These are phyloP conservation scores for Saccharomyces cerevisiae DNA, from an alignment of 805 yeast species.

Conservation along the genomic window DNA sequence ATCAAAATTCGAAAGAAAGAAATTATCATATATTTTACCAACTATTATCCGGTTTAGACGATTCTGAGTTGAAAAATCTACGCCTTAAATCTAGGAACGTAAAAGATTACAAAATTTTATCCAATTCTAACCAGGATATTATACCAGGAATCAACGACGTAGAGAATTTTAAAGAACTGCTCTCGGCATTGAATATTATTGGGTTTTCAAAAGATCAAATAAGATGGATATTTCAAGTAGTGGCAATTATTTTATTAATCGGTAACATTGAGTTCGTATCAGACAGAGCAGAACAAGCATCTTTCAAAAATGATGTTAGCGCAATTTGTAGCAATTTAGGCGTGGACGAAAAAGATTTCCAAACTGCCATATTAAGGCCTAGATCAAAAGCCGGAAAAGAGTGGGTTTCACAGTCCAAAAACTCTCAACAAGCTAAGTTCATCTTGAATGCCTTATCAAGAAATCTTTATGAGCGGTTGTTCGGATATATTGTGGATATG, in stretches of 20 bases:
- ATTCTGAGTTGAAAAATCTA: slow-evolving; percentile 30
- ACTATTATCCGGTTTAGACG: slow-evolving; percentile 57
- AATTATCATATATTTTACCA: slow-evolving; percentile 94
- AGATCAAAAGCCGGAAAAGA: slow-evolving; percentile 89
- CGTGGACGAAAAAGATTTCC: slow-evolving; percentile 44
- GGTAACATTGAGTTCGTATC: slow-evolving; percentile 77
- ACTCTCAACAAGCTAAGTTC: slow-evolving; percentile 69
- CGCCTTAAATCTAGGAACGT: slow-evolving; percentile 32
- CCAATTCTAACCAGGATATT: slow-evolving; percentile 39
- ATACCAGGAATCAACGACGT: slow-evolving; percentile 75
- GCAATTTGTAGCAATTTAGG: slow-evolving; percentile 57
- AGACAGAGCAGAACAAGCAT: slow-evolving; percentile 68
- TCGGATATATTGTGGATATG: slow-evolving; percentile 64
- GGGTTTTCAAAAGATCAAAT: slow-evolving; percentile 55
- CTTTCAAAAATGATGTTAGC: slow-evolving; percentile 41
- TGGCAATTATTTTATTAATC: slow-evolving; percentile 72
- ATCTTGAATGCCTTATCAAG: slow-evolving; percentile 84
- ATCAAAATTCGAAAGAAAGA: slow-evolving; percentile 68
- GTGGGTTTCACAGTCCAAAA: slow-evolving; percentile 68
- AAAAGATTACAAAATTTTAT: slow-evolving; percentile 40
- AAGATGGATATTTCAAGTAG: slow-evolving; percentile 49
- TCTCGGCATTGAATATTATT: slow-evolving; percentile 62
- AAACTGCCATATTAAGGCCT: slow-evolving; percentile 60
- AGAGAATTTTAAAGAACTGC: slow-evolving; percentile 53
- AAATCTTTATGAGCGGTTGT: slow-evolving; percentile 74